Evolutionary conservation across 768 basidiomycete species (phyloP), one percentile per base, ranked within the genome.

Genomic region (Lentinula sp.): DNA sequence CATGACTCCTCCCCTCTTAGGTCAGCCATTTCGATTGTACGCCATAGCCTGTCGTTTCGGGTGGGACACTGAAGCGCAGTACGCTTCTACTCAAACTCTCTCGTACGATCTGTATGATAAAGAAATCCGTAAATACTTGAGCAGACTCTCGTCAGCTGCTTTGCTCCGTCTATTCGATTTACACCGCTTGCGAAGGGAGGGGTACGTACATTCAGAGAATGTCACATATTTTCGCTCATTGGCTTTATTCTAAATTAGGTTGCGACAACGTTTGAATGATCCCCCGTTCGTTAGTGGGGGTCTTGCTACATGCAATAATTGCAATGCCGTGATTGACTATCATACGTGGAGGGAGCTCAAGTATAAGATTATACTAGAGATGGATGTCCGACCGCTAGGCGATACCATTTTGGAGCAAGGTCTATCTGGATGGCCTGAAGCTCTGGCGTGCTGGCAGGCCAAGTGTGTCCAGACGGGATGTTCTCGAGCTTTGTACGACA

Each of bases 291-390:
- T 87, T 42, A 72, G 71, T 32, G 71, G 75, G 5, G 70, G 67
- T 2, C 70, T 75, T 3, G 74, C 79, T n/a, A 71, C 71, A n/a
- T 88, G 86, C 65, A 75, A 78, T 31, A 72, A 79, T 48, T 88
- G 86, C 69, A 72, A 78, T 40, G 70, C 70, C 2, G 43, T 65
- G 18, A 79, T 83, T 45, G 80, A 84, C 62, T 84, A 87, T 68
- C 76, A 80, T 57, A 82, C 84, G 5, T 87, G 86, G 86, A 76
- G 83, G 65, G 84, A 86, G 67, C 75, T 88, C 59, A 87, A 87
- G 67, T 76, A 81, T 65, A 78, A 71, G 51, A 80, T 87, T 57
- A 67, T 82, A 4, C 63, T 75, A 54, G 86, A 86, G 74, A 80
- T 88, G 72, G 86, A 88, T 62, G 63, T 66, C 7, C 77, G 84